Conservation (phyloP, 192 early-diverging fungal species). For the Martensiomyces pterosporus region DNA sequence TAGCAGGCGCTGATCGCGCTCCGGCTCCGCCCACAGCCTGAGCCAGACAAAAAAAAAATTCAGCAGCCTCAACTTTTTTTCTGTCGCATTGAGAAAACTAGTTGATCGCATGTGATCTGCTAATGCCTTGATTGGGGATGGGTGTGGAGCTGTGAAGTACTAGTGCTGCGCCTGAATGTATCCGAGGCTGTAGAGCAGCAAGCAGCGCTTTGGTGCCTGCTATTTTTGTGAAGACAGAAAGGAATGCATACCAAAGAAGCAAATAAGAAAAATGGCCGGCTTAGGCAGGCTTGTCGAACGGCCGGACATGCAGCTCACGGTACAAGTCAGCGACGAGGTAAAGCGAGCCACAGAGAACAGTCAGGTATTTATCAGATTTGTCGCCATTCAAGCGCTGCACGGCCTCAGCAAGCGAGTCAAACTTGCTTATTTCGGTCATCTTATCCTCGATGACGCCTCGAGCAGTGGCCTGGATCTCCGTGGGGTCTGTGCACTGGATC, state of each 20-base stretch:
- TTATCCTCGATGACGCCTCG: not conserved
- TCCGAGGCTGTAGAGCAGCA: no score
- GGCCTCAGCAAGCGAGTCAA: slow-evolving; percentile 38
- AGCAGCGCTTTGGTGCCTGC: no score
- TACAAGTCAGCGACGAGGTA: slow-evolving; percentile 82
- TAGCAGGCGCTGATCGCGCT: no score
- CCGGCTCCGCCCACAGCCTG: no score
- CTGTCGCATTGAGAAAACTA: no score
- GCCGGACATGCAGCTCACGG: slow-evolving; percentile 41
- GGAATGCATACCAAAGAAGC: not conserved
- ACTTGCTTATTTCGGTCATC: not conserved
- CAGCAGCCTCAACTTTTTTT: no score
- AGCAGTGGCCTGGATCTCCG: slow-evolving; percentile 39
- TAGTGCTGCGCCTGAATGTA: no score
- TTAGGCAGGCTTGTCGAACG: no score
- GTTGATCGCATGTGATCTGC: no score
- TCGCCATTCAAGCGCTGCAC: slow-evolving; percentile 26
- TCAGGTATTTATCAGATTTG: slow-evolving; percentile 37
- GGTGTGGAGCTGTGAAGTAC: no score
- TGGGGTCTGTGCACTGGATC: slow-evolving; percentile 58
- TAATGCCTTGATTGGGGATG: no score
- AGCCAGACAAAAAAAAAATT: no score
- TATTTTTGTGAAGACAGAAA: not conserved
- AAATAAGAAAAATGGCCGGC: slow-evolving; percentile 2
- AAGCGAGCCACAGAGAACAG: slow-evolving; percentile 80